phyloP scores from a whole-genome alignment of 2,329 filamentous ascomycete species.

The Mycocentrospora acerina region DNA sequence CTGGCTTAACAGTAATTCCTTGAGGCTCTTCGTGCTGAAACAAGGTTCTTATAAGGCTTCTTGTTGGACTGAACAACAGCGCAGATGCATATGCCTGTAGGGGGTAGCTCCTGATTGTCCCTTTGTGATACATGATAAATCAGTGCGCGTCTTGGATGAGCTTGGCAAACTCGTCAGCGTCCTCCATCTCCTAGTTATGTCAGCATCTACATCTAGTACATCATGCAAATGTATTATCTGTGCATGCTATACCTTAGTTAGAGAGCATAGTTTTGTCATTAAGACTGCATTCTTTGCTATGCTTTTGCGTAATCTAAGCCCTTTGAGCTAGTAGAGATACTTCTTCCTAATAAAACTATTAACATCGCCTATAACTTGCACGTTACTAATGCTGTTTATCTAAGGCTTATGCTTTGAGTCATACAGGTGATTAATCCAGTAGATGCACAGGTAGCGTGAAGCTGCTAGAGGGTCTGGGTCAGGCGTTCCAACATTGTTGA shows the following conservation, averaged over 20 bases:
- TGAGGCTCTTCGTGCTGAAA: conserved; percentile 1
- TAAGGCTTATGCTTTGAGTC: conserved; percentile 6
- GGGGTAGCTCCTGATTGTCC: conserved; percentile 13
- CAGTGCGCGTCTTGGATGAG: conserved; percentile 11
- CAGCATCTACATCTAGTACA: no score
- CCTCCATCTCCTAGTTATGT: no score
- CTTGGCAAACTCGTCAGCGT: conserved; percentile 6
- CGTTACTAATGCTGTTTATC: not conserved
- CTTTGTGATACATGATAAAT: conserved; percentile 19
- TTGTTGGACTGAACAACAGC: conserved; percentile 8
- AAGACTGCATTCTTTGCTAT: conserved; percentile 12
- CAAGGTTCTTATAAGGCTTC: not conserved
- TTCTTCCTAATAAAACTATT: conserved; percentile 3
- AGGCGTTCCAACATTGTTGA: conserved; percentile 18
- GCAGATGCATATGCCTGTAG: conserved; percentile 19
- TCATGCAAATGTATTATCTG: conserved; percentile 6
- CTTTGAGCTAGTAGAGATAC: no score
- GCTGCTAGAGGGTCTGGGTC: conserved; percentile 25
- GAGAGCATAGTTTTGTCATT: conserved; percentile 8
- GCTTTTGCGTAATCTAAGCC: conserved; percentile 14
- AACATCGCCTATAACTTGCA: not conserved
- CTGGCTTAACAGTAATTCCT: conserved; percentile 11
- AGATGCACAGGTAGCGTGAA: conserved; percentile 30
- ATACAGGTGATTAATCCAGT: conserved; percentile 39
- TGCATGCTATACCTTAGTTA: conserved; percentile 7